Evolutionary conservation across 176 grass and related monocot genomes (phyloP).

Genomic region (Oryza coarctata): DNA sequence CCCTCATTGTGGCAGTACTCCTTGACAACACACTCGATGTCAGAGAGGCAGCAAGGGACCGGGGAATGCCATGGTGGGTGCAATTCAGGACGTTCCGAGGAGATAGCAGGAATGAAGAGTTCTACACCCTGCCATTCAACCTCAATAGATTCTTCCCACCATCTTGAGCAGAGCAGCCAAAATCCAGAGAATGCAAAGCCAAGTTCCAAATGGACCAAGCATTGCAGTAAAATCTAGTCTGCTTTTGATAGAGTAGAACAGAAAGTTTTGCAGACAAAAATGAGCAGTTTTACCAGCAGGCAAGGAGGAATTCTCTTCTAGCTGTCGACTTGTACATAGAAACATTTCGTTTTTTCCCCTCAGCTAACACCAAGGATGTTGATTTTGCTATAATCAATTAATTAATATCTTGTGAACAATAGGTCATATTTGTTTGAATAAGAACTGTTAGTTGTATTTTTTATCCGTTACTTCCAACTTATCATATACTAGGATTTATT

Average conservation of each 20-base stretch:
- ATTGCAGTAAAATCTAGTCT: neutral
- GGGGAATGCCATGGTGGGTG: slow-evolving; percentile 94
- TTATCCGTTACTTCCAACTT: neutral
- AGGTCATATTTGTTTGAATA: neutral
- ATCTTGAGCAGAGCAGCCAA: slow-evolving; percentile 23
- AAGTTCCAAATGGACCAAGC: neutral
- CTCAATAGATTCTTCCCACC: slow-evolving; percentile 87
- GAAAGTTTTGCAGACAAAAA: neutral
- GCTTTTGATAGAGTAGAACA: slow-evolving; percentile 19
- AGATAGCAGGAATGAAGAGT: slow-evolving; percentile 84
- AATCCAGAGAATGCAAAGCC: neutral
- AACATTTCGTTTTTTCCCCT: neutral
- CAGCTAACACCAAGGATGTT: neutral
- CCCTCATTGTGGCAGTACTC: slow-evolving; percentile 68
- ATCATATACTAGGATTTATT: neutral
- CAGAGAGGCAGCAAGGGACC: slow-evolving; percentile 56
- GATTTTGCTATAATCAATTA: neutral
- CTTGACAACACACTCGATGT: slow-evolving; percentile 92
- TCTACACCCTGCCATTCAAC: slow-evolving; percentile 94
- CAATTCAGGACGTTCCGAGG: slow-evolving; percentile 81
- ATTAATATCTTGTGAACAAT: neutral
- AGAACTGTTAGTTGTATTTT: neutral
- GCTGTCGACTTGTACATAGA: slow-evolving; percentile 44
- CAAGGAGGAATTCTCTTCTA: neutral
- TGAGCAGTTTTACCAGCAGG: neutral